Conservation (phyloP, 176 grass and related monocot species). For the Oryza meyeriana region DNA sequence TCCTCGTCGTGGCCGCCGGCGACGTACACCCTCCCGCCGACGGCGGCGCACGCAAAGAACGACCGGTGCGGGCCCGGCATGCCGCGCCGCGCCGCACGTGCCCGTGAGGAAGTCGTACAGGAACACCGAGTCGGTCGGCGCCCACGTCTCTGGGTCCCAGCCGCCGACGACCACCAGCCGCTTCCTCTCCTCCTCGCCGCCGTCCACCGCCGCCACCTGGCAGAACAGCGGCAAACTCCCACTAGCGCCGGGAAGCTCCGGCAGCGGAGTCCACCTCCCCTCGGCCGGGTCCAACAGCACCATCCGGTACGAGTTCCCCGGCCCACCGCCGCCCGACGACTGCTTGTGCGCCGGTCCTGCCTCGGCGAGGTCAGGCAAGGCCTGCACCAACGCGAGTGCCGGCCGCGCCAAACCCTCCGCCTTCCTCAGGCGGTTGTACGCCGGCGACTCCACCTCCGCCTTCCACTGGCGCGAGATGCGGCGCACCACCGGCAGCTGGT, state of each 20-base stretch:
- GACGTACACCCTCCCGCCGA: constrained; percentile 49
- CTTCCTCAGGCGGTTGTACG: constrained; percentile 45
- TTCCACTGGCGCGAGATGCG: constrained; percentile 76
- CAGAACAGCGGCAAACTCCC: constrained; percentile 81
- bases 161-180: constrained; percentile 71
- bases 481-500: constrained; percentile 56
- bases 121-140: constrained; percentile 61
- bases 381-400: constrained; percentile 39
- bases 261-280: constrained; percentile 47
- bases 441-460: constrained; percentile 58
- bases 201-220: constrained; percentile 54
- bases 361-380: neutral
- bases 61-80: constrained; percentile 66
- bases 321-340: neutral
- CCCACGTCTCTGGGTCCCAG: constrained; percentile 80
- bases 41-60: constrained; percentile 71
- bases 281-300: constrained; percentile 45
- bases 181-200: constrained; percentile 23
- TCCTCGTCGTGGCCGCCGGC: constrained; percentile 91
- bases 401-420: constrained; percentile 38
- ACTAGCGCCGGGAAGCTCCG: constrained; percentile 21
- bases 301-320: constrained; percentile 47
- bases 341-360: constrained; percentile 6
- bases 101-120: constrained; percentile 73
- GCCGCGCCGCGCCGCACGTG: constrained; percentile 36